phyloP scores from a whole-genome alignment of 1,139 yeast species.

The Ogataea hybrid region DNA sequence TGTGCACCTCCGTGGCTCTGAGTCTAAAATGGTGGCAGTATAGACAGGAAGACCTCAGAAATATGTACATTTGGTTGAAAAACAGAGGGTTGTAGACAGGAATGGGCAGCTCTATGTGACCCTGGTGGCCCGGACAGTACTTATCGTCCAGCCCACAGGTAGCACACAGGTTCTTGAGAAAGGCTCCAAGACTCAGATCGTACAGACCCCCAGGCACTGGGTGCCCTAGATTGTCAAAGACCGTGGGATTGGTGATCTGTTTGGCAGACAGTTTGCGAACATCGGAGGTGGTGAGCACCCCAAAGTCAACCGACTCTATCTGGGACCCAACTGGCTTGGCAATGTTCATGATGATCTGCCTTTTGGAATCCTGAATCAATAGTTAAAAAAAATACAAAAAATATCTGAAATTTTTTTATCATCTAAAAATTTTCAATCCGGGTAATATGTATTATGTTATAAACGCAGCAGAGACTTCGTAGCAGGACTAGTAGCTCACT shows the following conservation, averaged over 20 bases:
- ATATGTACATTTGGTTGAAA: slow-evolving; percentile 84
- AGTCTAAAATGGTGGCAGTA: slow-evolving; percentile 87
- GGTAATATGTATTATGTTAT: slow-evolving; percentile 9
- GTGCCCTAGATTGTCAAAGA: slow-evolving; percentile 93
- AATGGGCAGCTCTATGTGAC: slow-evolving; percentile 94
- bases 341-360: slow-evolving; percentile 65
- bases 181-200: slow-evolving; percentile 93
- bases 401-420: slow-evolving; percentile 6
- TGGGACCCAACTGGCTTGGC: slow-evolving; percentile 96
- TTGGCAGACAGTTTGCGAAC: slow-evolving; percentile 86
- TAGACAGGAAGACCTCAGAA: slow-evolving; percentile 81
- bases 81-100: slow-evolving; percentile 95
- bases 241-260: slow-evolving; percentile 93
- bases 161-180: slow-evolving; percentile 80
- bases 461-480: background rate
- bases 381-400: slow-evolving; percentile 8
- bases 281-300: slow-evolving; percentile 78
- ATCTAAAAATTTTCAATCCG: slow-evolving; percentile 11
- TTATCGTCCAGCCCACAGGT: slow-evolving; percentile 96
- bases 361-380: slow-evolving; percentile 1
- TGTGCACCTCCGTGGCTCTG: slow-evolving; percentile 65
- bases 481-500: slow-evolving; percentile 33
- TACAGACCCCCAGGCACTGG: slow-evolving; percentile 93
- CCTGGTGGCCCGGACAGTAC: slow-evolving; percentile 97
- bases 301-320: slow-evolving; percentile 89